Evolutionary conservation across 768 basidiomycete genomes (phyloP).

Genomic region (Boletus fagicola): DNA sequence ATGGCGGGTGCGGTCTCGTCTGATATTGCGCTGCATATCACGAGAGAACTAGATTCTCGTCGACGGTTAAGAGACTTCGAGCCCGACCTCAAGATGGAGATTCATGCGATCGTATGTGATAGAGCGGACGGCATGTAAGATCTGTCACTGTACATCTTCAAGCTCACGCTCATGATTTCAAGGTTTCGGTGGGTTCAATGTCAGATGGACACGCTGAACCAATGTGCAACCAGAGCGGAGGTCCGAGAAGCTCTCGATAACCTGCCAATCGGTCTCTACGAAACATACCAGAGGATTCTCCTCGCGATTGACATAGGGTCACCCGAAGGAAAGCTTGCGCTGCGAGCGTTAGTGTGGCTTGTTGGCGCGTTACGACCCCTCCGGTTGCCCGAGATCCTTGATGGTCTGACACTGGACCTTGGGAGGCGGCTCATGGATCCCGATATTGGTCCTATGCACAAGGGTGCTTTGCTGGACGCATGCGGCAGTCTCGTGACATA

Average conservation of each 20-base stretch:
- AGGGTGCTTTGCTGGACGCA: conserved; percentile 7
- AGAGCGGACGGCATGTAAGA: conserved; percentile 23
- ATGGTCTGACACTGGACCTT: conserved; percentile 15
- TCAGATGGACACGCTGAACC: conserved; percentile 15
- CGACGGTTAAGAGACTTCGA: conserved; percentile 8
- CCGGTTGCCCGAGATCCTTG: conserved; percentile 8
- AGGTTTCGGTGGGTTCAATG: conserved; percentile 28
- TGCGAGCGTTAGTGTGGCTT: conserved; percentile 18
- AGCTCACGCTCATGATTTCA: neutral
- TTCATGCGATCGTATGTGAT: conserved; percentile 3
- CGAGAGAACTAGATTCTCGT: conserved; percentile 11
- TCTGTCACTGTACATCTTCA: neutral
- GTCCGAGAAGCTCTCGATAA: conserved; percentile 16
- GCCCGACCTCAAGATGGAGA: conserved; percentile 5
- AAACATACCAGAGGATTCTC: conserved; percentile 24
- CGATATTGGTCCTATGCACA: conserved; percentile 7
- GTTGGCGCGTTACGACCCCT: conserved; percentile 17
- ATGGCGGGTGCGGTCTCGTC: neutral
- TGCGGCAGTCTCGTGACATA: conserved; percentile 19
- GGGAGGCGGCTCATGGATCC: conserved; percentile 1
- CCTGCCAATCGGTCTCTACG: conserved; percentile 19
- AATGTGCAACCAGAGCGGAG: conserved; percentile 9
- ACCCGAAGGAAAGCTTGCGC: conserved; percentile 2
- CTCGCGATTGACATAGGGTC: conserved; percentile 4
- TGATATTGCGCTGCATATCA: conserved; percentile 19